phyloP scores from a whole-genome alignment of 768 basidiomycete species.

The Russula emetica region DNA sequence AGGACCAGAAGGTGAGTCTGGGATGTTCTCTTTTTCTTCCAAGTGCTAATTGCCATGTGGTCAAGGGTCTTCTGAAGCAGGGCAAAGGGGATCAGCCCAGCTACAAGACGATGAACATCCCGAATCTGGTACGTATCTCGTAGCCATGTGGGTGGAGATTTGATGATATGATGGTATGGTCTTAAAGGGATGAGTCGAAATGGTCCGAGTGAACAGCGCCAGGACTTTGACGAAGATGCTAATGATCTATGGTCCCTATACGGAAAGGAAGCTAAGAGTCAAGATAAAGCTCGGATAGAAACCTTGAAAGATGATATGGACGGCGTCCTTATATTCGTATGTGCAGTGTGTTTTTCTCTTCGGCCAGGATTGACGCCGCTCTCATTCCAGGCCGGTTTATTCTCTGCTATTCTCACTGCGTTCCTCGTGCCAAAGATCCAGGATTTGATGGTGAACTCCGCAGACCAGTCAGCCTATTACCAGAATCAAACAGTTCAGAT shows the following conservation, averaged over 20 bases:
- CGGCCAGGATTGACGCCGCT: background rate
- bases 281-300: background rate
- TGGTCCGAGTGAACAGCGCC: background rate
- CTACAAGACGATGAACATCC: too few relatives aligned
- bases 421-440: conserved; percentile 9
- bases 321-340: background rate
- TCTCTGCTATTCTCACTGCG: conserved; percentile 19
- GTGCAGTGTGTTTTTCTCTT: background rate
- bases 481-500: conserved; percentile 9
- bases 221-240: conserved; percentile 10
- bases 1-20: too few relatives aligned
- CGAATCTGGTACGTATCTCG: too few relatives aligned
- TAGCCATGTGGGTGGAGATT: too few relatives aligned
- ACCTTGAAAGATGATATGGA: conserved; percentile 1
- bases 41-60: too few relatives aligned
- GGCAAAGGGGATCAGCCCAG: too few relatives aligned
- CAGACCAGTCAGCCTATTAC: background rate
- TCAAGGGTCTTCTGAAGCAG: too few relatives aligned
- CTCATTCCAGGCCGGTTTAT: conserved; percentile 15
- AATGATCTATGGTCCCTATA: conserved; percentile 7
- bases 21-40: too few relatives aligned
- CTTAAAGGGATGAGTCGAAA: background rate
- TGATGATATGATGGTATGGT: too few relatives aligned
- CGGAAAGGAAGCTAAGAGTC: background rate
- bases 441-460: conserved; percentile 7